Evolutionary conservation across 148 eudicot genomes (phyloP).

Genomic region (Amaranthus hypochondriacus): DNA sequence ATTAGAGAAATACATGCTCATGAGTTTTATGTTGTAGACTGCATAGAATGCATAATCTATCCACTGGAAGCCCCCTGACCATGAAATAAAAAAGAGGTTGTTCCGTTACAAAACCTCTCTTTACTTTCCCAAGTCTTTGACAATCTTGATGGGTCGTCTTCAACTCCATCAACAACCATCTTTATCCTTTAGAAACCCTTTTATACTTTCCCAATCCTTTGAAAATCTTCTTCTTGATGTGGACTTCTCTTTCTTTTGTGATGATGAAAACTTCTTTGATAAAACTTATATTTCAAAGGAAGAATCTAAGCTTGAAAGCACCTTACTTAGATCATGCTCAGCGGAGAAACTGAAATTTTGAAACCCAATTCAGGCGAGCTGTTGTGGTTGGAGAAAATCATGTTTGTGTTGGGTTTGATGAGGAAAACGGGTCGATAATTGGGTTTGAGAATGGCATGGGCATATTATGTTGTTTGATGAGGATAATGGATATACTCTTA

Average conservation of each 20-base stretch:
- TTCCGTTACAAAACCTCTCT: no score
- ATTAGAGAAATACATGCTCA: no score
- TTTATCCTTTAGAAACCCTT: slow-evolving; percentile 11
- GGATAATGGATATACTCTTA: slow-evolving; percentile 71
- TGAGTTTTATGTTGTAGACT: no score
- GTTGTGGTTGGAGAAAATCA: slow-evolving; percentile 75
- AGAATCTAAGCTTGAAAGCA: slow-evolving; percentile 74
- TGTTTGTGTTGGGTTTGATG: slow-evolving; percentile 85
- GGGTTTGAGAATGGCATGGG: slow-evolving; percentile 99
- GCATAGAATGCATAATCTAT: no score
- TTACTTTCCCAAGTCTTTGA: slow-evolving; percentile 52
- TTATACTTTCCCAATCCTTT: slow-evolving; percentile 52
- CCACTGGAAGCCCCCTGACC: no score
- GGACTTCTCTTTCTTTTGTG: slow-evolving; percentile 10
- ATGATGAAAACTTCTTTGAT: slow-evolving; percentile 1
- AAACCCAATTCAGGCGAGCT: slow-evolving; percentile 95
- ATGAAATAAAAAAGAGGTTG: no score
- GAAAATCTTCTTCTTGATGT: slow-evolving; percentile 67
- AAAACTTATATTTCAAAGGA: slow-evolving; percentile 58
- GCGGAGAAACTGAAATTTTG: slow-evolving; percentile 54
- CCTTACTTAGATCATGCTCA: slow-evolving; percentile 52
- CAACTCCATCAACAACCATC: slow-evolving; percentile 44
- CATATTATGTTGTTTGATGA: slow-evolving; percentile 94
- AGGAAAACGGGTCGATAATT: slow-evolving; percentile 64
- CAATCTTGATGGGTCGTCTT: slow-evolving; percentile 70